phyloP scores from a whole-genome alignment of 352 stramenopile genomes.

The Thalassiosira delicatula region DNA sequence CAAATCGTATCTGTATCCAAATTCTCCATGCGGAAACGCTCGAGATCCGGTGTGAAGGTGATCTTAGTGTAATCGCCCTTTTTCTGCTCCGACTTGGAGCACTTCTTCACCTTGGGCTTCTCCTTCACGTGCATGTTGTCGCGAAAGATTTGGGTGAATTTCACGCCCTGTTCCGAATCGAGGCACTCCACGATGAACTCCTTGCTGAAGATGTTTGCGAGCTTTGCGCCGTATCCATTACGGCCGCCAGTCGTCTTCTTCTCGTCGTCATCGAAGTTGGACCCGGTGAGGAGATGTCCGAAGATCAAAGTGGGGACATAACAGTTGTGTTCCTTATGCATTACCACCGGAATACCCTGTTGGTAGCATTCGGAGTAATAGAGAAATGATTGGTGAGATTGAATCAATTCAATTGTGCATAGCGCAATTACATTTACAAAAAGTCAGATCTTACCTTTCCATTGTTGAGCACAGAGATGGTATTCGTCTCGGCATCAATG shows the following conservation, averaged over 20 bases:
- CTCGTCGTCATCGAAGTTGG: slow-evolving; percentile 98
- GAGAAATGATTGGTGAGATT: slow-evolving; percentile 9
- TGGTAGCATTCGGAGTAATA: too few relatives aligned
- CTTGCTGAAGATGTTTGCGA: slow-evolving; percentile 99
- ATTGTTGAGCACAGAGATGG: slow-evolving; percentile 98
- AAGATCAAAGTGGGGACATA: slow-evolving; percentile 99
- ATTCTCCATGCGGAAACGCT: slow-evolving; percentile 93
- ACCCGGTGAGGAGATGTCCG: slow-evolving; percentile 97
- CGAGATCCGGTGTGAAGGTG: slow-evolving; percentile 96
- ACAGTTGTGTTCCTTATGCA: slow-evolving; percentile 94
- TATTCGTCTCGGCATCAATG: slow-evolving; percentile 90
- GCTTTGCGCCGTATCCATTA: slow-evolving; percentile 97
- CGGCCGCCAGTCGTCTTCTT: slow-evolving; percentile 95
- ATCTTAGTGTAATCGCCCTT: slow-evolving; percentile 96
- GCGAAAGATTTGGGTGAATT: slow-evolving; percentile 94
- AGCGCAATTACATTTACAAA: too few relatives aligned
- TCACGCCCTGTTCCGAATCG: slow-evolving; percentile 90
- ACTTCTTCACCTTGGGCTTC: slow-evolving; percentile 86
- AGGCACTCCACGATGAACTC: slow-evolving; percentile 98
- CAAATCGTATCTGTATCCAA: slow-evolving; percentile 92
- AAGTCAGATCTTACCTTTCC: slow-evolving; percentile 82
- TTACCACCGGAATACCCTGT: slow-evolving; percentile 95
- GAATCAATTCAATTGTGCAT: too few relatives aligned
- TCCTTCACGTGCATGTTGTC: slow-evolving; percentile 95
- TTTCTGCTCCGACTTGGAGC: slow-evolving; percentile 83